Percentiles rank a stretch among this genome's conserved stretches.
phyloP scores from a whole-genome alignment of 768 basidiomycete species.

The Boletus vermiculosoides region DNA sequence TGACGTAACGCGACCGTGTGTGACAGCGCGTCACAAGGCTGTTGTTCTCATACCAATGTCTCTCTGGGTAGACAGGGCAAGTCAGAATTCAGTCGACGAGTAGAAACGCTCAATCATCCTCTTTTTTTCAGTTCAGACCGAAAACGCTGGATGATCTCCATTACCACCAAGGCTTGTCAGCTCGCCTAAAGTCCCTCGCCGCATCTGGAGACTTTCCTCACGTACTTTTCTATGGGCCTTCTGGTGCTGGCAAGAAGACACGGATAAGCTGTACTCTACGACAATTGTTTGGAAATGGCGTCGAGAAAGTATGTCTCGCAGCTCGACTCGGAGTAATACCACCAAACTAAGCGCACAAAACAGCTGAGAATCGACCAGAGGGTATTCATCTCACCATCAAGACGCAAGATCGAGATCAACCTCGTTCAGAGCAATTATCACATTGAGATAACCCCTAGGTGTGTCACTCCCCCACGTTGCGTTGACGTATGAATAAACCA shows the following conservation, averaged over 20 bases:
- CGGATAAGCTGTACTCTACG: slow-evolving; percentile 86
- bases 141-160: slow-evolving; percentile 80
- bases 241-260: slow-evolving; percentile 98
- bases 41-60: slow-evolving; percentile 42
- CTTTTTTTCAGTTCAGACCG: slow-evolving; percentile 73
- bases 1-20: slow-evolving; percentile 30
- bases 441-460: slow-evolving; percentile 97
- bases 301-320: slow-evolving; percentile 73
- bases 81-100: background rate
- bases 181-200: slow-evolving; percentile 76
- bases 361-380: slow-evolving; percentile 98
- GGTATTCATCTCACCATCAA: slow-evolving; percentile 91
- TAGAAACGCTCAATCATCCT: slow-evolving; percentile 1
- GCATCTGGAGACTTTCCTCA: slow-evolving; percentile 95
- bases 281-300: slow-evolving; percentile 87
- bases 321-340: background rate
- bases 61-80: slow-evolving; percentile 61
- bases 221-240: slow-evolving; percentile 95
- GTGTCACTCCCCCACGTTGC: slow-evolving; percentile 17
- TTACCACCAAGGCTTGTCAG: slow-evolving; percentile 82
- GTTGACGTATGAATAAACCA: background rate
- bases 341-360: slow-evolving; percentile 1
- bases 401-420: slow-evolving; percentile 93
- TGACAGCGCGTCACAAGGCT: slow-evolving; percentile 1
- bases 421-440: slow-evolving; percentile 98